Evolutionary conservation across 2,329 filamentous ascomycete species (phyloP), one percentile per base, ranked within the genome.

Genomic region (Colletotrichum filicis): DNA sequence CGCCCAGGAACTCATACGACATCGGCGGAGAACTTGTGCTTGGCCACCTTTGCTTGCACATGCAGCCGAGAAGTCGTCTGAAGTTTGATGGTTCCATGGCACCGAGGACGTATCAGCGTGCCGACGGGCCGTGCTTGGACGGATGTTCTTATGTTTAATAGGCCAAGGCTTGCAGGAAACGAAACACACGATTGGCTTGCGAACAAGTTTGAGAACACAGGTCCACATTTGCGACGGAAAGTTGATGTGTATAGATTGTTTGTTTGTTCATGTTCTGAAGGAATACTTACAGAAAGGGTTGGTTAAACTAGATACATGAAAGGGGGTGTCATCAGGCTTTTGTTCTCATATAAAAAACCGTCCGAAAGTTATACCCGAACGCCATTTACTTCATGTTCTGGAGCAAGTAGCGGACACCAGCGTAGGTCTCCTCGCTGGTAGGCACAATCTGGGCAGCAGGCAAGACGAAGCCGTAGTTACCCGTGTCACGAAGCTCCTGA

Each of bases 361-460:
- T 32, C 11, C 16, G 14, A 42, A 7, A n/a, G 9, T 14, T 4
- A 3, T n/a, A 11, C 16, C 19, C 11, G 4, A 8, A 4, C 3
- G 9, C 5, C 26, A 26, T 6, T 35, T 78, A 83, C 67, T 81
- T 80, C 79, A 86, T 83, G 69, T 84, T 83, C 52, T 77, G 66
- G 35, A 87, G 77, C 68, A 95, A 88, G 74, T 93, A 92, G 77
- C 91, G 83, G 22, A 95, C 84, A 7, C 84, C 85, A 1, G 84
- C 84, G 76, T 80, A 86, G 4, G 82, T 80, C 77, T 87, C 85
- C 72, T 85, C 80, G 11, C 83, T 83, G 16, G 81, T 86, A 1
- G 85, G 83, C 26, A 84, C 49, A 32, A 87, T 87, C 77, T 87
- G 82, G 35, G 65, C 70, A 0, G 84, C 80, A 0, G 85, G 84